phyloP scores from a whole-genome alignment of 306 rosid species.

The Glycyrrhiza uralensis region DNA sequence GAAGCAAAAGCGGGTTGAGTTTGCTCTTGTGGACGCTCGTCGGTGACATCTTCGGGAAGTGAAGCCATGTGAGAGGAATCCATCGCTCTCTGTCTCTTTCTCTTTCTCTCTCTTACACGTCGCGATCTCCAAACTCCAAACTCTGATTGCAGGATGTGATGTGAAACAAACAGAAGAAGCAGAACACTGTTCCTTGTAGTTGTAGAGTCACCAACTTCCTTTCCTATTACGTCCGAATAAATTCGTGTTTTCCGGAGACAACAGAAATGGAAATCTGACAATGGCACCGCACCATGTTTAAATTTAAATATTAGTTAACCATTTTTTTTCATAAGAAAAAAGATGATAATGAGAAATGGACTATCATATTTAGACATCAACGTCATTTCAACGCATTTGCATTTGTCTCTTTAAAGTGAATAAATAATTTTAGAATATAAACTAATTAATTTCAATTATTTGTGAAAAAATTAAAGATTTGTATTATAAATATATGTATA shows the following conservation, averaged over 20 bases:
- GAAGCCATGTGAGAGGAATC: conserved; percentile 58
- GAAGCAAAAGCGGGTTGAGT: conserved; percentile 47
- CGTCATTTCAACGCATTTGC: too few relatives aligned
- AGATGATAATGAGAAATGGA: too few relatives aligned
- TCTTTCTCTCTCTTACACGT: neutral
- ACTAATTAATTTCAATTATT: too few relatives aligned
- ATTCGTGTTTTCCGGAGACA: neutral
- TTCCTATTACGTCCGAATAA: neutral
- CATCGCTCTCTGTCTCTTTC: neutral
- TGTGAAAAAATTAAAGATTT: too few relatives aligned
- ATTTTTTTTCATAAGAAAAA: too few relatives aligned
- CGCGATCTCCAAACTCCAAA: conserved; percentile 7
- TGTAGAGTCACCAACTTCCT: neutral
- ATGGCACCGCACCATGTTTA: too few relatives aligned
- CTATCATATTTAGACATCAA: too few relatives aligned
- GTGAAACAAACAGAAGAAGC: neutral
- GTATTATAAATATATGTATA: too few relatives aligned
- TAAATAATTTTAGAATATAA: too few relatives aligned
- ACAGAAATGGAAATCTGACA: neutral
- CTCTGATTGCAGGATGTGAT: neutral
- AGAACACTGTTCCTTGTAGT: neutral
- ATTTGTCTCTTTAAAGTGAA: too few relatives aligned
- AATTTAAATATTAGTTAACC: too few relatives aligned
- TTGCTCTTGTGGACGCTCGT: conserved; percentile 30
- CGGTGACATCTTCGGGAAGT: conserved; percentile 56